Percentiles rank a stretch among this genome's conserved stretches.
These are phyloP conservation scores for Phyllosticta citriasiana DNA, from an alignment of 2,329 filamentous ascomycete genomes.

Conservation along the genomic window DNA sequence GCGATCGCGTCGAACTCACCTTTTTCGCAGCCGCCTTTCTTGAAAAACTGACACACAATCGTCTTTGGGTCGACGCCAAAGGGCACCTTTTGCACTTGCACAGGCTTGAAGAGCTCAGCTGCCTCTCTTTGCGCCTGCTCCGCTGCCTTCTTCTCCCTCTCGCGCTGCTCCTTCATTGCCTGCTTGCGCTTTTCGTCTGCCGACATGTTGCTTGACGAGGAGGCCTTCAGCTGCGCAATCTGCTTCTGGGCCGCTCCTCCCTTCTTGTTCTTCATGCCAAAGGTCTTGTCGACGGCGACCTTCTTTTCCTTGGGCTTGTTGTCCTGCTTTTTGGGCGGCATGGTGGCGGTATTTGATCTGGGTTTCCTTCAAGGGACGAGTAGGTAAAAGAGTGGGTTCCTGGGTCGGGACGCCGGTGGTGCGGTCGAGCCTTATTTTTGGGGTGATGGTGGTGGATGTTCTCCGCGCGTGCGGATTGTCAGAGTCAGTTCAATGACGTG, in stretches of 20 bases:
- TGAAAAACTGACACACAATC: slow-evolving; percentile 90
- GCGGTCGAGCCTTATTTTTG: not conserved
- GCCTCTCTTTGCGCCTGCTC: slow-evolving; percentile 75
- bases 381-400: not conserved
- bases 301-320: slow-evolving; percentile 43
- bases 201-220: slow-evolving; percentile 63
- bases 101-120: slow-evolving; percentile 76
- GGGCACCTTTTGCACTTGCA: slow-evolving; percentile 93
- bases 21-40: slow-evolving; percentile 96
- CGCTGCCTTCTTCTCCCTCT: slow-evolving; percentile 83
- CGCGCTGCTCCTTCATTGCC: slow-evolving; percentile 53
- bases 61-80: slow-evolving; percentile 98
- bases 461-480: not conserved
- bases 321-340: slow-evolving; percentile 58
- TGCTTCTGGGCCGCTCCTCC: slow-evolving; percentile 80
- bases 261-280: slow-evolving; percentile 99
- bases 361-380: not conserved
- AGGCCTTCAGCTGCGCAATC: slow-evolving; percentile 72
- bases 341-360: slow-evolving; percentile 36
- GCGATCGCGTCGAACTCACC: slow-evolving; percentile 30
- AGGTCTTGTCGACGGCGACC: slow-evolving; percentile 84
- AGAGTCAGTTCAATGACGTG: not conserved
- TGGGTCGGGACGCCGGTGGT: not conserved
- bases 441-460: not conserved
- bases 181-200: slow-evolving; percentile 78